Evolutionary conservation across 805 yeast species (phyloP).

Genomic region (Lipomyces lipofer): DNA sequence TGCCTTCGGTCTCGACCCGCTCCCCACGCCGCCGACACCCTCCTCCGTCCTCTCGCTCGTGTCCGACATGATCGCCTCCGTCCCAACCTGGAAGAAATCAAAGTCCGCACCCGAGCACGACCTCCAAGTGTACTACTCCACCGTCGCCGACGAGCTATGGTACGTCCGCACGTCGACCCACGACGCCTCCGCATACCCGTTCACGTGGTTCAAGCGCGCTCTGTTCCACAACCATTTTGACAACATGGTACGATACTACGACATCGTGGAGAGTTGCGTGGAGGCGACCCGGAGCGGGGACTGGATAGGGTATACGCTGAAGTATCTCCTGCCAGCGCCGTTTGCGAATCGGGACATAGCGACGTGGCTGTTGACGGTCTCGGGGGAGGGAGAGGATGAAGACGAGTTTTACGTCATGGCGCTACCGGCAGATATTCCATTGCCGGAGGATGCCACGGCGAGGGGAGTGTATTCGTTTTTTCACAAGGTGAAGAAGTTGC

Average conservation of each 20-base stretch:
- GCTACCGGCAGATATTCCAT: conserved; percentile 24
- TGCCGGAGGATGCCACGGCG: conserved; percentile 21
- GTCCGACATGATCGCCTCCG: conserved; percentile 4
- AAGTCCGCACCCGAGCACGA: conserved; percentile 1
- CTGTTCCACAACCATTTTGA: conserved; percentile 21
- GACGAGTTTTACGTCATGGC: conserved; percentile 21
- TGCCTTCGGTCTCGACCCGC: conserved; percentile 15
- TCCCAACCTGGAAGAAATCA: conserved; percentile 14
- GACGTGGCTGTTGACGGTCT: conserved; percentile 14
- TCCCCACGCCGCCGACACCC: conserved; percentile 16
- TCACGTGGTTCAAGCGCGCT: conserved; percentile 24
- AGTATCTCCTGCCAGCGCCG: conserved; percentile 24
- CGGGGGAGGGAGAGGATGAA: conserved; percentile 5
- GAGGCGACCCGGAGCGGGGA: not conserved
- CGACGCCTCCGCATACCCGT: conserved; percentile 12
- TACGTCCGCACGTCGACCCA: conserved; percentile 16
- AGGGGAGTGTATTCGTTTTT: conserved; percentile 25
- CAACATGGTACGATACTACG: conserved; percentile 25
- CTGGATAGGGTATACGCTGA: conserved; percentile 21
- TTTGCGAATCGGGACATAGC: conserved; percentile 27
- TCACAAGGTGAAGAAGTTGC: conserved; percentile 16
- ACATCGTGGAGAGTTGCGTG: conserved; percentile 11
- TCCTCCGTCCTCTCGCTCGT: conserved; percentile 13
- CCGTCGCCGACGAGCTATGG: conserved; percentile 22
- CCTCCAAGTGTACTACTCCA: conserved; percentile 13